A percentile compares a stretch with the other conserved stretches of the same genome.
These are phyloP conservation scores for Rubia balearica DNA, from an alignment of 305 asterid species.

Conservation along the genomic window DNA sequence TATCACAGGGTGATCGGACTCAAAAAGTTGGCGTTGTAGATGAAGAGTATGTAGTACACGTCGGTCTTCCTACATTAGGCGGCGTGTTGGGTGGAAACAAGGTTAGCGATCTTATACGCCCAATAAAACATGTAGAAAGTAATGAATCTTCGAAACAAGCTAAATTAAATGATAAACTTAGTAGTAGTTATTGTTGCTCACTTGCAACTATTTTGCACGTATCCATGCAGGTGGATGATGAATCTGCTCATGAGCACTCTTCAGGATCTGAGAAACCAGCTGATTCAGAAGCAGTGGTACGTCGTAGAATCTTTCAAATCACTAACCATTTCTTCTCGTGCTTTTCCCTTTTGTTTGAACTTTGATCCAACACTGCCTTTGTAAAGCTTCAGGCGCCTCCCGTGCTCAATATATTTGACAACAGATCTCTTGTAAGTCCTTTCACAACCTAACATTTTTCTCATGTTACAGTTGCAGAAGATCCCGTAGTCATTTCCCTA, in stretches of 20 bases:
- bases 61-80: constrained; percentile 85
- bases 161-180: too few relatives aligned
- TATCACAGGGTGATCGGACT: constrained; percentile 69
- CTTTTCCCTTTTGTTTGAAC: not conserved
- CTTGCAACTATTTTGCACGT: not conserved
- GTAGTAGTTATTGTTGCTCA: not conserved
- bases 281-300: constrained; percentile 36
- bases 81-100: constrained; percentile 30
- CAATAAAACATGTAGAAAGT: not conserved
- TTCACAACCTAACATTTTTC: not conserved
- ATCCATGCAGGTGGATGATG: constrained; percentile 17
- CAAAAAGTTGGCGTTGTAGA: constrained; percentile 84
- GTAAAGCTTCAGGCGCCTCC: constrained; percentile 33
- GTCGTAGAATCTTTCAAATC: constrained; percentile 10
- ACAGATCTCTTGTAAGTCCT: constrained; percentile 56
- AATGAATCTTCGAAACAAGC: not conserved
- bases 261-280: constrained; percentile 27
- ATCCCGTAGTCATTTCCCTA: not conserved
- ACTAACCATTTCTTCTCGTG: not conserved
- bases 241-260: constrained; percentile 15
- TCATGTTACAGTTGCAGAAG: not conserved
- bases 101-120: constrained; percentile 16
- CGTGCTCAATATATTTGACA: constrained; percentile 21
- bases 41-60: constrained; percentile 66
- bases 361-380: not conserved